Evolutionary conservation across 2,329 filamentous ascomycete genomes (phyloP), one percentile per base, ranked within the genome.

Genomic region (Chalaropsis thielavioides): DNA sequence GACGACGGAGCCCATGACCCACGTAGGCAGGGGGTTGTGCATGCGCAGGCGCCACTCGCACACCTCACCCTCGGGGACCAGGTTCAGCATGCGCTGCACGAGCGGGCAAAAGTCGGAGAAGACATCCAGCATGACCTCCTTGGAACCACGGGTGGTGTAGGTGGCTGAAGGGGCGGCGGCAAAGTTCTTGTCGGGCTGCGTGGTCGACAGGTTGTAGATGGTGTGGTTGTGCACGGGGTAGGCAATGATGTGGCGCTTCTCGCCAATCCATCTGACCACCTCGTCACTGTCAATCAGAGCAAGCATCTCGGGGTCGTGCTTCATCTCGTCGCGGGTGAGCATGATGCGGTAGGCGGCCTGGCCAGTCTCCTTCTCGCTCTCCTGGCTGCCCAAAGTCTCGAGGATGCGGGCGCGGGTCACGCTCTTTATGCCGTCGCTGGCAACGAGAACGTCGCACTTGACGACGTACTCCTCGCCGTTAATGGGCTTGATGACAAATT

Each of bases 301-400:
- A 63, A 86, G 76, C 60, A 90, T 77, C 68, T 89, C 86, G 0
- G 86, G 80, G 69, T 91, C 87, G 24, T 81, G 69, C 65, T 79
- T 74, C 82, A 92, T 87, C 66, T 86, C 79, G 38, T 83, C 79
- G 13, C 88, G 82, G 1, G 80, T 82, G 19, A 92, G 79, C 82
- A 92, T 87, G 74, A 92, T 89, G 13, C 88, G 83, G 76, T 92
- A 92, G 2, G 87, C 87, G 0, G 89, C 88, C 75, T 91, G 86
- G 3, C 86, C 83, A 0, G 88, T 90, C 67, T 89, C 86, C 67
- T 83, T 77, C 69, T 86, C 82, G 64, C 82, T 77, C 24, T 80
- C 80, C 5, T 75, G 73, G 68, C 80, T 75, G 54, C 79, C 77
- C 0, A 83, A 74, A 51, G 77, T 74, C 43, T 77, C 73, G 1